Evolutionary conservation across 768 basidiomycete genomes (phyloP), one percentile per base, ranked within the genome.

Genomic region (Boletus edulis): DNA sequence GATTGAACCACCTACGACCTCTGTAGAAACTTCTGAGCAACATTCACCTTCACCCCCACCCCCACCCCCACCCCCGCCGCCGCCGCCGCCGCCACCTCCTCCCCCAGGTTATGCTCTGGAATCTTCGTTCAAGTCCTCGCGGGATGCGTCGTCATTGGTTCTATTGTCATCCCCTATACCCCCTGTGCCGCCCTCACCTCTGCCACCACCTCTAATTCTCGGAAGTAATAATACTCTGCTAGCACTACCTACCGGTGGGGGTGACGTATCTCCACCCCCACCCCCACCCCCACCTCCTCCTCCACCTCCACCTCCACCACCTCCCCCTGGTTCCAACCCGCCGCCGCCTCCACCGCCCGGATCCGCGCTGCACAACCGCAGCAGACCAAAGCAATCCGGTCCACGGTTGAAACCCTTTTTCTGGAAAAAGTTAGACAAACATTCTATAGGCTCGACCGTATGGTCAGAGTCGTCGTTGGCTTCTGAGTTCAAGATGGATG

Each of bases 341-440:
- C 27, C 66, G 10, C 66, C 69, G 3, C 72, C 58, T 3, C 68
- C 56, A 15, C 71, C 62, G 32, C 69, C 61, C 31, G 54, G 46
- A 12, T 47, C 73, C 15, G 69, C 72, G 10, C 74, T 73, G 56
- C 69, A 66, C 52, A 65, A 67, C 31, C 67, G 62, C 35, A 60
- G 56, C 38, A 74, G 68, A 49, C 56, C 63, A 22, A 78, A 73
- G 57, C 57, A 66, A 9, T 60, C 64, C 24, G 76, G 75, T 13
- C 83, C 85, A n/a, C 79, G 81, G 45, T 67, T 91, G 49, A 87
- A 89, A 69, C 90, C 94, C 3, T 94, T 97, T 75, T 93, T 93
- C 68, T 96, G 94, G 94, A 87, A 84, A 59, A 95, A 96, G 62
- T 57, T 94, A 5, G 72, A 78, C n/a, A 67, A 66, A 13, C 60